phyloP scores from a whole-genome alignment of 2,329 filamentous ascomycete genomes.

The Ilyonectria robusta region DNA sequence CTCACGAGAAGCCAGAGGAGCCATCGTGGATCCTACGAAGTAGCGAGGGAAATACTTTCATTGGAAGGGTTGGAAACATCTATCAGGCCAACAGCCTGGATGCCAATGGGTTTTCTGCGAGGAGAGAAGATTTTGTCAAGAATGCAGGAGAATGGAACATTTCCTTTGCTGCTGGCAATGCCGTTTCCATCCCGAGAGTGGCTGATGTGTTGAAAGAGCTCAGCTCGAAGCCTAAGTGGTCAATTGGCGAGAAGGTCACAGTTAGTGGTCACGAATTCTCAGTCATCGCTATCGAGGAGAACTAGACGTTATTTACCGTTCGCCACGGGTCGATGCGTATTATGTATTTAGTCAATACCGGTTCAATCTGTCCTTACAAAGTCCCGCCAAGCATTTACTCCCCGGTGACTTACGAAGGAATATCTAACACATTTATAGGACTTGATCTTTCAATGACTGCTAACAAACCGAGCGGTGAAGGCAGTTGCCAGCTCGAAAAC shows the following conservation, averaged over 20 bases:
- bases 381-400: too few relatives aligned
- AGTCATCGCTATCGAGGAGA: conserved; percentile 6
- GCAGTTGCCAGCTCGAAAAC: too few relatives aligned
- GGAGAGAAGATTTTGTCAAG: conserved; percentile 7
- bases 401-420: too few relatives aligned
- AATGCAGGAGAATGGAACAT: neutral
- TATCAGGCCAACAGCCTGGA: conserved; percentile 8
- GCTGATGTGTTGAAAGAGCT: neutral
- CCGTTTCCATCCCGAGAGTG: neutral
- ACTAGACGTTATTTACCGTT: neutral
- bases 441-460: too few relatives aligned
- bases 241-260: conserved; percentile 2
- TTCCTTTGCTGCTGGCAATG: conserved; percentile 3
- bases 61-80: conserved; percentile 36
- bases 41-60: conserved; percentile 32
- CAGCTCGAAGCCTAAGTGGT: conserved; percentile 1
- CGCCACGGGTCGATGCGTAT: neutral
- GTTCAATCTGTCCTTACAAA: too few relatives aligned
- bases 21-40: conserved; percentile 42
- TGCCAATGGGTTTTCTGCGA: conserved; percentile 8
- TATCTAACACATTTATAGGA: too few relatives aligned
- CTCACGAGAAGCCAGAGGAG: conserved; percentile 14
- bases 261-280: neutral
- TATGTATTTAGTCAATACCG: too few relatives aligned
- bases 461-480: too few relatives aligned